Conservation (phyloP, 2,329 filamentous ascomycete species). For the Paraconiothyrium brasiliense region DNA sequence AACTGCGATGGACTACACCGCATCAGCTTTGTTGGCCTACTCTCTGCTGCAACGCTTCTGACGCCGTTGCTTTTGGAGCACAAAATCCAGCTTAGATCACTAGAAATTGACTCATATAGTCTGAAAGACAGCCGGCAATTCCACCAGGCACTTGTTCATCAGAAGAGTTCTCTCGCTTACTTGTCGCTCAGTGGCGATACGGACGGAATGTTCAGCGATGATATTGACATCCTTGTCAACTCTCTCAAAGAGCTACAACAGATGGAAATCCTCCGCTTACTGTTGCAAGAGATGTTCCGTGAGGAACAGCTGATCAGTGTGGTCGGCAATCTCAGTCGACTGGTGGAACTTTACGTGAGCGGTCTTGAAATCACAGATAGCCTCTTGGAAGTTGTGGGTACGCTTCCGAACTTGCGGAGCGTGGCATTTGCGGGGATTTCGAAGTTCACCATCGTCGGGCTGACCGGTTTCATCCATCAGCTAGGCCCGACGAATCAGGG, state of each 20-base stretch:
- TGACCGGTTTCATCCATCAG: constrained; percentile 56
- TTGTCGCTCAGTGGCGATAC: constrained; percentile 59
- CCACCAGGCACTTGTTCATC: constrained; percentile 62
- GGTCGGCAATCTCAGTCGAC: constrained; percentile 53
- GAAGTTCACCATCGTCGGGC: constrained; percentile 61
- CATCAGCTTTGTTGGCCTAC: constrained; percentile 62
- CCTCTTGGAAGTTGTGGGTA: constrained; percentile 56
- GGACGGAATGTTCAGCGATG: constrained; percentile 57
- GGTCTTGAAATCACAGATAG: constrained; percentile 64
- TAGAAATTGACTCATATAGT: constrained; percentile 61
- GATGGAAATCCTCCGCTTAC: constrained; percentile 63
- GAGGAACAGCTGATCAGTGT: constrained; percentile 61
- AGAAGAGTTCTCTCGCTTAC: constrained; percentile 60
- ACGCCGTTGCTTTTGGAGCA: constrained; percentile 59
- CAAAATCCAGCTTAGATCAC: constrained; percentile 57
- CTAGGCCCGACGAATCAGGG: constrained; percentile 55
- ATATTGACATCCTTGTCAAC: constrained; percentile 60
- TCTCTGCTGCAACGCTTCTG: constrained; percentile 63
- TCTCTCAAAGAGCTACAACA: constrained; percentile 62
- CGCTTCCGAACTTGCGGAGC: constrained; percentile 59
- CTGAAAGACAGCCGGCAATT: constrained; percentile 62
- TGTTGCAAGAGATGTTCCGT: constrained; percentile 62
- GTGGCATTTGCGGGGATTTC: constrained; percentile 66
- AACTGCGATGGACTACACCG: constrained; percentile 62
- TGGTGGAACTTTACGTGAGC: constrained; percentile 67